A percentile compares a stretch with the other conserved stretches of the same genome.
phyloP scores from a whole-genome alignment of 2,329 filamentous ascomycete genomes.

The Aspergillus viridinutans region DNA sequence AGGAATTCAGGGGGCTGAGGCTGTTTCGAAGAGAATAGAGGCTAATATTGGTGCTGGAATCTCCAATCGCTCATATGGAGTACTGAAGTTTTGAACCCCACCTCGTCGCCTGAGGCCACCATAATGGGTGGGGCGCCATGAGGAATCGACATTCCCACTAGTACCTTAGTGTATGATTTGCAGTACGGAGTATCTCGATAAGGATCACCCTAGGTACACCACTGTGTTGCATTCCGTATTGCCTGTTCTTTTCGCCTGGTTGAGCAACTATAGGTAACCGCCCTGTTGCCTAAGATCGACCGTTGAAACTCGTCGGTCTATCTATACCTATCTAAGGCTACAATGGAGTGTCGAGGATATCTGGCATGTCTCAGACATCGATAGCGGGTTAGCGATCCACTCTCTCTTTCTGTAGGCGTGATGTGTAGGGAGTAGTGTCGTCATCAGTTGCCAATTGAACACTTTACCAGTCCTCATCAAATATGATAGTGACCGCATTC shows the following conservation, averaged over 20 bases:
- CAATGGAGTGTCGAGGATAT: neutral
- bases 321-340: neutral
- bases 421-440: neutral
- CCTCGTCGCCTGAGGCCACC: conserved; percentile 15
- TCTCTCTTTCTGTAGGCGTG: neutral
- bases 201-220: neutral
- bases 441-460: neutral
- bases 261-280: neutral
- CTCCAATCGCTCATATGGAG: neutral
- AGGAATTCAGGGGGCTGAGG: neutral
- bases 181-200: neutral
- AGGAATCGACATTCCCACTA: neutral
- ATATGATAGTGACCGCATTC: neutral
- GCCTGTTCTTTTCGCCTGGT: neutral
- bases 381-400: too few relatives aligned
- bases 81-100: conserved; percentile 17
- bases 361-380: neutral
- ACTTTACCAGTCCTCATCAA: neutral
- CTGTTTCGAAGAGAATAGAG: neutral
- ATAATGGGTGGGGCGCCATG: conserved; percentile 15
- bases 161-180: neutral
- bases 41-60: neutral
- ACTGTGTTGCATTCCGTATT: neutral
- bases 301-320: neutral
- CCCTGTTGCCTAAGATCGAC: too few relatives aligned